phyloP scores from a whole-genome alignment of 352 stramenopile species.

The Phytophthora hibernalis region DNA sequence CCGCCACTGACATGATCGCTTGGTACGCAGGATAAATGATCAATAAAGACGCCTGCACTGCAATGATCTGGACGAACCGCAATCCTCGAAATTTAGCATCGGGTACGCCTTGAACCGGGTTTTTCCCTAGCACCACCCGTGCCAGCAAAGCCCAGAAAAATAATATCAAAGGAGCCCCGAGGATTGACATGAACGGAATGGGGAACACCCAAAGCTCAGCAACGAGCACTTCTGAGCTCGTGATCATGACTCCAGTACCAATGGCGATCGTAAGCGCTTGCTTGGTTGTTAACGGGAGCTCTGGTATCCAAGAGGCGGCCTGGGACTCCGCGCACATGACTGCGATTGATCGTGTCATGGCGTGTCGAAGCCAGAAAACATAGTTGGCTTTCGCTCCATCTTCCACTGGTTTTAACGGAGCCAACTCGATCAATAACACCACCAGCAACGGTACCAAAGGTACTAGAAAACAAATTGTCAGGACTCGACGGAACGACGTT shows the following conservation, averaged over 20 bases:
- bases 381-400: conserved; percentile 25
- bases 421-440: conserved; percentile 6
- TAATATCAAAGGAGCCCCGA: conserved; percentile 28
- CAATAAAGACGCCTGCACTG: conserved; percentile 28
- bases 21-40: conserved; percentile 40
- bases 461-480: conserved; percentile 7
- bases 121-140: conserved; percentile 3
- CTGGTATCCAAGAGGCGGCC: conserved; percentile 16
- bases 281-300: conserved; percentile 2
- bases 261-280: conserved; percentile 8
- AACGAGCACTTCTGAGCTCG: conserved; percentile 15
- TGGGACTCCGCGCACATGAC: conserved; percentile 4
- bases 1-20: background rate
- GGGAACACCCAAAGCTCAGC: conserved; percentile 40
- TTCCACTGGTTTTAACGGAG: conserved; percentile 5
- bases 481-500: conserved; percentile 3
- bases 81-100: background rate
- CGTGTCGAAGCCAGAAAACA: conserved; percentile 28
- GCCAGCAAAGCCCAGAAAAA: conserved; percentile 5
- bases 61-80: conserved; percentile 17
- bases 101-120: conserved; percentile 1
- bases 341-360: background rate
- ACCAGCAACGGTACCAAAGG: conserved; percentile 15
- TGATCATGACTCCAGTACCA: background rate
- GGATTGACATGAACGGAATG: conserved; percentile 38